Percentiles rank a stretch among this genome's conserved stretches.
Conservation (phyloP, 257 asterid genomes). For the Lantana camara region DNA sequence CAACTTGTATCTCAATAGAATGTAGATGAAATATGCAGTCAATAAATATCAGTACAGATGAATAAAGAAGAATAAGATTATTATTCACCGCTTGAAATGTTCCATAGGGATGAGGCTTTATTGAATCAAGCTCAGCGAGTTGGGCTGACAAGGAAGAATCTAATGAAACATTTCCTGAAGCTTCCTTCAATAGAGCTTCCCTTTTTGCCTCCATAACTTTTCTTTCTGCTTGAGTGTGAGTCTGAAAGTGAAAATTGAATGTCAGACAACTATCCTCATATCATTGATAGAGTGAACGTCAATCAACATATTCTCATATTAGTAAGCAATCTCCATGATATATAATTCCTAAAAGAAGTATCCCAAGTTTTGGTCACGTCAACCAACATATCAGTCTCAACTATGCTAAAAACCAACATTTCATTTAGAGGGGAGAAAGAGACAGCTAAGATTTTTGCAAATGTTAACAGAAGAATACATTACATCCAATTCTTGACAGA, state of each 20-base stretch:
- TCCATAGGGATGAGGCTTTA: conserved; percentile 81
- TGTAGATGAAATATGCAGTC: conserved; percentile 10
- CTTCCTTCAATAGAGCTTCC: conserved; percentile 69
- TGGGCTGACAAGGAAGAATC: conserved; percentile 51
- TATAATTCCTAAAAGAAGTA: no score
- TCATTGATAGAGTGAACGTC: no score
- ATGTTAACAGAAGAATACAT: no score
- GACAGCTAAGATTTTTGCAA: no score
- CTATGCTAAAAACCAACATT: no score
- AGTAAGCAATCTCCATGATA: no score
- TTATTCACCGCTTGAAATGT: conserved; percentile 75
- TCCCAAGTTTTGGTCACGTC: no score
- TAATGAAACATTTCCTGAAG: conserved; percentile 41
- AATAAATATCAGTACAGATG: not conserved
- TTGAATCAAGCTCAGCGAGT: conserved; percentile 66
- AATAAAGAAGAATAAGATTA: conserved; percentile 26
- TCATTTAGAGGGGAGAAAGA: no score
- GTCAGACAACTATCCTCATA: conserved; percentile 11
- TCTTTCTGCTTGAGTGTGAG: conserved; percentile 89
- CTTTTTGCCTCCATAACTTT: conserved; percentile 74
- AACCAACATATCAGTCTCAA: no score
- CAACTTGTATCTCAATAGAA: no score
- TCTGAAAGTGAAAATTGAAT: conserved; percentile 43
- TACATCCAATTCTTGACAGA: no score
- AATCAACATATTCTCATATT: no score